Evolutionary conservation across 116 monocot species (phyloP).

Genomic region (Papilionanthe hybrid): DNA sequence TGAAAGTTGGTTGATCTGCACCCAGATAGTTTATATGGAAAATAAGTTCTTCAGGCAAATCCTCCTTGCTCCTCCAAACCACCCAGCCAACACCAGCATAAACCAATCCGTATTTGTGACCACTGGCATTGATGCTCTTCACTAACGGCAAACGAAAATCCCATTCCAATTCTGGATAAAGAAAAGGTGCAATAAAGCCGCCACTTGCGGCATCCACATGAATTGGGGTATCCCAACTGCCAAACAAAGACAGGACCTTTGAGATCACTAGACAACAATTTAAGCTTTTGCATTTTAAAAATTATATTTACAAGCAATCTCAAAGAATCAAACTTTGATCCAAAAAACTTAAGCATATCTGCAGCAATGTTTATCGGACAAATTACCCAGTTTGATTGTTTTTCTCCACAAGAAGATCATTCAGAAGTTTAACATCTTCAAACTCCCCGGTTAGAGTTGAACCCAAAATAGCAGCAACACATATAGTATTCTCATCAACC

Average conservation of each 20-base stretch:
- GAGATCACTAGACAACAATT: not conserved
- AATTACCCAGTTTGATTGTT: constrained; percentile 62
- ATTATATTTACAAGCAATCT: not conserved
- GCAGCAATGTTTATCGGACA: not conserved
- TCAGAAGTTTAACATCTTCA: constrained; percentile 51
- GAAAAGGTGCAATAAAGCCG: constrained; percentile 72
- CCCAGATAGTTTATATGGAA: constrained; percentile 85
- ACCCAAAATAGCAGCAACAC: constrained; percentile 56
- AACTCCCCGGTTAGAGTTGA: constrained; percentile 67
- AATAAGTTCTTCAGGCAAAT: constrained; percentile 78
- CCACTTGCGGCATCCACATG: constrained; percentile 65
- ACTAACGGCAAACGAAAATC: constrained; percentile 75
- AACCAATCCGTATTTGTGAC: constrained; percentile 80
- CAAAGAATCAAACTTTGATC: no score
- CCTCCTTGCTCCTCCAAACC: constrained; percentile 68
- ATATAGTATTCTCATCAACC: constrained; percentile 68
- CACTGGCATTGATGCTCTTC: constrained; percentile 86
- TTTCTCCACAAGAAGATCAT: constrained; percentile 43
- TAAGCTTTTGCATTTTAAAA: not conserved
- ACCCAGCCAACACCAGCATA: constrained; percentile 72
- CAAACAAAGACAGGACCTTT: not conserved
- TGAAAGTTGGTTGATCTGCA: constrained; percentile 71
- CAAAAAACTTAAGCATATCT: no score
- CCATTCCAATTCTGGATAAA: constrained; percentile 84
- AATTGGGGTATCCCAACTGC: constrained; percentile 70